Evolutionary conservation across 192 early-diverging fungal genomes (phyloP).

Genomic region (Allomyces arbusculus): DNA sequence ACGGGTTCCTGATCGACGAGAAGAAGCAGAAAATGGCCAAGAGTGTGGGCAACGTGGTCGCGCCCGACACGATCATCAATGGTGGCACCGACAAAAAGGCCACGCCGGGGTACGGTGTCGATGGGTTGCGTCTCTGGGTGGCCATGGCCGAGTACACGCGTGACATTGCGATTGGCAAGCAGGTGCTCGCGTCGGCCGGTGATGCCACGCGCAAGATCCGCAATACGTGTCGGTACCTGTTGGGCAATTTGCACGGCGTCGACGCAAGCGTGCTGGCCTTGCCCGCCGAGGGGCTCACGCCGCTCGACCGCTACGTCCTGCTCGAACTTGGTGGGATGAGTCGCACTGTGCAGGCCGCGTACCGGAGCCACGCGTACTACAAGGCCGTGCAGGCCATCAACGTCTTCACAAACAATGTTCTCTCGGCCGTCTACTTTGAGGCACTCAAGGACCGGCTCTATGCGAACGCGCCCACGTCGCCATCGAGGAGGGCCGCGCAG

Average conservation of each 20-base stretch:
- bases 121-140: slow-evolving; percentile 49
- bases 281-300: slow-evolving; percentile 26
- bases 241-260: slow-evolving; percentile 50
- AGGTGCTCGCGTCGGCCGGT: slow-evolving; percentile 34
- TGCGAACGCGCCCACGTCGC: slow-evolving; percentile 18
- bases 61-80: slow-evolving; percentile 35
- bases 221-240: slow-evolving; percentile 52
- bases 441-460: slow-evolving; percentile 60
- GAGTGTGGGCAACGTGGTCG: slow-evolving; percentile 55
- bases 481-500: slow-evolving; percentile 35
- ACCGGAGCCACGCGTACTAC: slow-evolving; percentile 39
- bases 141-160: slow-evolving; percentile 52
- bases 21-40: slow-evolving; percentile 67
- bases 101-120: slow-evolving; percentile 51
- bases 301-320: slow-evolving; percentile 37
- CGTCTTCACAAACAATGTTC: slow-evolving; percentile 37
- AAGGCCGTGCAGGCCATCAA: slow-evolving; percentile 40
- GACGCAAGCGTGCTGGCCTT: slow-evolving; percentile 13
- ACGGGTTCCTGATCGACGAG: slow-evolving; percentile 66
- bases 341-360: slow-evolving; percentile 24
- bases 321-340: slow-evolving; percentile 43
- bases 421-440: slow-evolving; percentile 65
- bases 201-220: slow-evolving; percentile 56
- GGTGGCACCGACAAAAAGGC: slow-evolving; percentile 50
- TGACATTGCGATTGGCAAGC: slow-evolving; percentile 48